These are phyloP conservation scores for Vitis riparia DNA, from an alignment of 164 flowering plant species.

Conservation along the genomic window DNA sequence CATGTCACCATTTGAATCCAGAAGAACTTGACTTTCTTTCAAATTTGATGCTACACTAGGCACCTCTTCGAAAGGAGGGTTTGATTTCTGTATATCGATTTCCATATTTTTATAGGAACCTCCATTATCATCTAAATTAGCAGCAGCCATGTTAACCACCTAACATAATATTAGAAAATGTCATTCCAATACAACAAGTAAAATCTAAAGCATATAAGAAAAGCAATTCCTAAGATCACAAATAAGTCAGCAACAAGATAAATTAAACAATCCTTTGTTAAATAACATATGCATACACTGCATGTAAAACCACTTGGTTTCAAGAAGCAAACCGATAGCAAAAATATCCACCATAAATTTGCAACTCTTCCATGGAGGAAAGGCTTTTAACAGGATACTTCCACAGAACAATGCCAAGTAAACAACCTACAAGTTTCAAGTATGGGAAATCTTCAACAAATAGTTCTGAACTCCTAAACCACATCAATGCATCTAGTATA, in stretches of 20 bases:
- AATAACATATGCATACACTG: neutral
- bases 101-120: slow-evolving; percentile 22
- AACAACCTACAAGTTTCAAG: too few relatives aligned
- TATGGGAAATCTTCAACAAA: too few relatives aligned
- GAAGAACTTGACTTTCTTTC: slow-evolving; percentile 24
- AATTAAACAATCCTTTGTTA: neutral
- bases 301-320: neutral
- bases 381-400: too few relatives aligned
- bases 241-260: too few relatives aligned
- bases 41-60: slow-evolving; percentile 21
- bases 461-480: too few relatives aligned
- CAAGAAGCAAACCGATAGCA: neutral
- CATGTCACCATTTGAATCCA: slow-evolving; percentile 21
- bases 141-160: slow-evolving; percentile 20
- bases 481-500: too few relatives aligned
- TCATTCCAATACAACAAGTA: neutral
- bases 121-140: slow-evolving; percentile 23
- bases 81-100: slow-evolving; percentile 19
- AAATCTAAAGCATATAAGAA: too few relatives aligned
- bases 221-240: neutral
- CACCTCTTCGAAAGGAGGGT: slow-evolving; percentile 23
- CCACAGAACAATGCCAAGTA: too few relatives aligned
- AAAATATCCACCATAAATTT: neutral
- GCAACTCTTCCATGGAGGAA: too few relatives aligned
- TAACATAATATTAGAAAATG: slow-evolving; percentile 9